Evolutionary conservation across 192 early-diverging fungal species (phyloP), one percentile per base, ranked within the genome.

Genomic region (Backusella morwellensis): DNA sequence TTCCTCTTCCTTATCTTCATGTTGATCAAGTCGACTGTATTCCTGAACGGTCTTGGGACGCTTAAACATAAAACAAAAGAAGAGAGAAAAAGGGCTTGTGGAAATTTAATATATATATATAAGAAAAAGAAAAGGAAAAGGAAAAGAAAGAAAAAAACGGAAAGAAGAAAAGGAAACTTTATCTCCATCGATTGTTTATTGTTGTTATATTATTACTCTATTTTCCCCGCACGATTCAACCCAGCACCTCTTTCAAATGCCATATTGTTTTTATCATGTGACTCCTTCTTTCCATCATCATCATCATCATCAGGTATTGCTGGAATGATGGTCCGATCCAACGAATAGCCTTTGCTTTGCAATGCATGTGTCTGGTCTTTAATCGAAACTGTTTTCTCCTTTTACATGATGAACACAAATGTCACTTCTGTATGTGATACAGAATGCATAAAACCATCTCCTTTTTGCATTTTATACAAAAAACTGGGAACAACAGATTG

Each of bases 1-100:
- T 50, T 42, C n/a, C 35, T 77, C 75, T 35, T 70, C 70, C 17
- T 77, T 70, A 42, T 77, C 76, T 38, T 77, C 76, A 54, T 77
- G 56, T 32, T 77, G 76, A 12, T 68, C 59, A 34, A 77, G 54
- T 17, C 76, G 76, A 47, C 69, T 77, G 23, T 77, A 77, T 29
- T 70, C 68, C 5, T 21, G 35, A 15, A 68, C 38, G n/a, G 54
- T 40, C 21, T 72, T 44, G 47, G 41, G 70, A 8, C 11, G 23
- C 34, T 50, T 50, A 72, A 72, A 72, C 70, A 72, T 72, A 63
- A 63, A 40, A n/a, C 12, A 32, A 21, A 29, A 29, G 29, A 1
- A 71, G 7, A 21, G 15, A 29, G 29, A 1, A 47, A 2, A 23
- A 29, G 40, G 2, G 15, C 42, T 44, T 44, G 42, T 44, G 54